Base-by-base conservation (phyloP, 805 yeast species). In the Myxozyma nipponensis region DNA sequence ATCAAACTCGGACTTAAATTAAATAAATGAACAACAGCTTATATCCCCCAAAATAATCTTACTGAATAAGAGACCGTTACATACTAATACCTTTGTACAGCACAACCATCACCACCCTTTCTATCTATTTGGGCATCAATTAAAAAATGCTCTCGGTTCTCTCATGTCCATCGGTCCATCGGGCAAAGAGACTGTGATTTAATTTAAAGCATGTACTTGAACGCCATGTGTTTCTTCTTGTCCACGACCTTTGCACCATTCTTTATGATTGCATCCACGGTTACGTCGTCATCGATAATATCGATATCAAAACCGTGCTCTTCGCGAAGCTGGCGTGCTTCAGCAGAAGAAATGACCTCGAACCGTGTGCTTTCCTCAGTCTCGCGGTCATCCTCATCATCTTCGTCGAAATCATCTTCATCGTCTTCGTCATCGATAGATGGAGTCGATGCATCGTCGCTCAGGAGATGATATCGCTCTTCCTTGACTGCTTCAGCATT, bases 251-350 rank as follows among this genome's bases (percentile, higher is more conserved):
- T 47, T 5, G 50, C 54, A n/a, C 54, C 54, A 28, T 44, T 52
- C 46, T 47, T 50, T 4, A 54, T 30, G 24, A 54, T 35, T 7
- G 43, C 37, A 30, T 54, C 53, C 2, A 54, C 58, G 17, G 53
- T 42, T 18, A 32, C 41, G 19, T 52, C 58, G 39, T 54, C 58
- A 30, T 54, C 58, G 22, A 54, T 30, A 25, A 54, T 54, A 13
- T 54, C 58, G 39, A 54, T 52, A 10, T 45, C 48, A 40, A 54
- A 54, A 7, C 58, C 58, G 24, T 54, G 50, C 13, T 42, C 48
- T 32, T 54, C 58, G n/a, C 58, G 49, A 22, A 54, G 44, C 40
- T 44, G 53, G 10, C 56, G 39, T 22, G 58, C 58, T 28, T 54
- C 58, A 19, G 40, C 38, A 19, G 47, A 23, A 10, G 58, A 46